phyloP scores from a whole-genome alignment of 257 asterid genomes.

The Eucommia ulmoides region DNA sequence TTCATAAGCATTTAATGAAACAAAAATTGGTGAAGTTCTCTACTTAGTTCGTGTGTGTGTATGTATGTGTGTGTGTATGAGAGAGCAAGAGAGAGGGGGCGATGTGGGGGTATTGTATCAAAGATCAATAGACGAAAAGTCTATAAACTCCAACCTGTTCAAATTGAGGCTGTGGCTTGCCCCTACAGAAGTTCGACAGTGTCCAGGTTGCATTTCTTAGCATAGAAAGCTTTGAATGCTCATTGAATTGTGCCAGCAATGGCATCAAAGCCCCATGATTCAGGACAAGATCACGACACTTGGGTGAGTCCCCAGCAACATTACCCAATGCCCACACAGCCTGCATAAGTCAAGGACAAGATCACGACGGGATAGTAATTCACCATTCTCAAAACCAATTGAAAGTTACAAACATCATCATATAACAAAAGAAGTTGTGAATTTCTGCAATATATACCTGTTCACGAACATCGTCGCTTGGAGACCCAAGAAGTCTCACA shows the following conservation, averaged over 20 bases:
- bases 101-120: no score
- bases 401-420: background rate
- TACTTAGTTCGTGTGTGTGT: no score
- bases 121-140: no score
- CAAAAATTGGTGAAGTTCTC: background rate
- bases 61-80: no score
- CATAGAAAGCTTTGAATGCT: constrained; percentile 75
- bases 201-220: constrained; percentile 96
- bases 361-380: background rate
- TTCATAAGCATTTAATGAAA: background rate
- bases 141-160: constrained; percentile 47
- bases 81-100: no score
- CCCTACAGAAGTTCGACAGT: constrained; percentile 80
- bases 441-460: constrained; percentile 37
- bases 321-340: constrained; percentile 98
- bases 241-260: constrained; percentile 65
- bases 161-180: constrained; percentile 87
- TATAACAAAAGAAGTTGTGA: background rate
- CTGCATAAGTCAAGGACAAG: constrained; percentile 18
- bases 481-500: constrained; percentile 69
- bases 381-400: background rate
- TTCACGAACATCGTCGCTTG: constrained; percentile 88
- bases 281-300: constrained; percentile 85
- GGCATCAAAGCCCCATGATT: constrained; percentile 62
- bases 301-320: constrained; percentile 92